A percentile compares a stretch with the other conserved stretches of the same genome.
Evolutionary conservation across 1,139 yeast species (phyloP).

Genomic region (Zygosaccharomyces pseudobailii): DNA sequence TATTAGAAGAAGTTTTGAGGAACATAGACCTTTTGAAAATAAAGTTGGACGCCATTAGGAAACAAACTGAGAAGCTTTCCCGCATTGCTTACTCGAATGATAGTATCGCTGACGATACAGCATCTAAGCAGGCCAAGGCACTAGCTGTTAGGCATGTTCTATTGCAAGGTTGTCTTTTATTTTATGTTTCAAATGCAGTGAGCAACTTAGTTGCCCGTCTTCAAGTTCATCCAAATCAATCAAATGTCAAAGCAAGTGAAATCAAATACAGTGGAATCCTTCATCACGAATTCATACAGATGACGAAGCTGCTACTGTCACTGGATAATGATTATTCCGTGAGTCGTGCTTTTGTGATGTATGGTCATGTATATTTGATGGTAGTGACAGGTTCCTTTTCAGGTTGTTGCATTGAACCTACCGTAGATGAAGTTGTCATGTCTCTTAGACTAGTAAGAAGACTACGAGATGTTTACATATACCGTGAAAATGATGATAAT

Average conservation of each 20-base stretch:
- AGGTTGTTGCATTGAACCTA: constrained; percentile 7
- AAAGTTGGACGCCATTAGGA: constrained; percentile 19
- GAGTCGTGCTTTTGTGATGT: constrained; percentile 12
- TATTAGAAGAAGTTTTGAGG: constrained; percentile 19
- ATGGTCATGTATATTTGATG: constrained; percentile 16
- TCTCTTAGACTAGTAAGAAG: constrained; percentile 17
- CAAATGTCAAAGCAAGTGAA: constrained; percentile 3
- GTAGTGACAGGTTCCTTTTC: constrained; percentile 15
- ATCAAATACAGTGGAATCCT: constrained; percentile 6
- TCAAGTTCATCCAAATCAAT: constrained; percentile 7
- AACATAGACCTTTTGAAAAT: constrained; percentile 11
- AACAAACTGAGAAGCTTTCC: constrained; percentile 20
- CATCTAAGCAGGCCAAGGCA: constrained; percentile 12
- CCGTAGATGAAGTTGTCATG: constrained; percentile 14
- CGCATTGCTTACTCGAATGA: constrained; percentile 14
- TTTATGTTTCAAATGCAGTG: constrained; percentile 15
- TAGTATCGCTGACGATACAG: not conserved
- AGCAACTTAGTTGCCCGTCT: constrained; percentile 24
- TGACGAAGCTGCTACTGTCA: constrained; percentile 16
- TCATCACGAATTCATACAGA: constrained; percentile 17
- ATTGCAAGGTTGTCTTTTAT: constrained; percentile 15
- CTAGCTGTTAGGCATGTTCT: constrained; percentile 16
- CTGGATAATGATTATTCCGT: constrained; percentile 19
- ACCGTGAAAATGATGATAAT: constrained; percentile 9
- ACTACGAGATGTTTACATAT: constrained; percentile 12